These are phyloP conservation scores for Arabidopsis lyrata DNA, from an alignment of 441 rosid genomes.

Conservation along the genomic window DNA sequence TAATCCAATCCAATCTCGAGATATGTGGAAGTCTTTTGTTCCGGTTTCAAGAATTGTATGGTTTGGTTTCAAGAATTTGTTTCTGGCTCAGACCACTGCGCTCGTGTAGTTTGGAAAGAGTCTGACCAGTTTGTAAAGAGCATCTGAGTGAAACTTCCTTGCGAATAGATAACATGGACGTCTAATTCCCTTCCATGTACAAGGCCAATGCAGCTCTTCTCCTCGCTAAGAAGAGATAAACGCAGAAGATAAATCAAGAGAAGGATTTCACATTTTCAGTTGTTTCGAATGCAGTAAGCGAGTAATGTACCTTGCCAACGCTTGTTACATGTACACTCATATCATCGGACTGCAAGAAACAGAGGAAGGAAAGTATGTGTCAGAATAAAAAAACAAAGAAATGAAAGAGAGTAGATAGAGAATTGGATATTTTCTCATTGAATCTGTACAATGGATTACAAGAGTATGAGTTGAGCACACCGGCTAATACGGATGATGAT, in stretches of 20 bases:
- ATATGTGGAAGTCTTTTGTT: slow-evolving; percentile 13
- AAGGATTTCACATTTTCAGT: background rate
- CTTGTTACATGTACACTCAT: slow-evolving; percentile 79
- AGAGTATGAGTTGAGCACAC: background rate
- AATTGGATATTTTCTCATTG: too few relatives aligned
- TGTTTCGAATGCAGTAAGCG: background rate
- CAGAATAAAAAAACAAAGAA: too few relatives aligned
- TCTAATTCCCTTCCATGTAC: slow-evolving; percentile 88
- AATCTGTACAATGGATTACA: too few relatives aligned
- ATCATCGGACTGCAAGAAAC: slow-evolving; percentile 71
- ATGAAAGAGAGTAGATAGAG: too few relatives aligned
- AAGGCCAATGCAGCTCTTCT: slow-evolving; percentile 64
- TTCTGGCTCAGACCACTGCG: slow-evolving; percentile 47
- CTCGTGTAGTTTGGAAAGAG: slow-evolving; percentile 78
- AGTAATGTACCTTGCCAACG: slow-evolving; percentile 65
- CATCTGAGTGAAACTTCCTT: slow-evolving; percentile 81
- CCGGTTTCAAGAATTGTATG: slow-evolving; percentile 34
- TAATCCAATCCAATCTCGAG: slow-evolving; percentile 16
- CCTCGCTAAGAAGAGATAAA: slow-evolving; percentile 49
- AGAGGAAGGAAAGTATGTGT: slow-evolving; percentile 20
- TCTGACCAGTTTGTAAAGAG: slow-evolving; percentile 71
- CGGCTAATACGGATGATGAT: background rate
- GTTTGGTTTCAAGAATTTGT: slow-evolving; percentile 38
- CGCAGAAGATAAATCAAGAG: slow-evolving; percentile 3
- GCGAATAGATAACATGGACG: slow-evolving; percentile 94